Base-by-base conservation (phyloP, 352 stramenopile genomes). In the Phytophthora macrochlamydospora region DNA sequence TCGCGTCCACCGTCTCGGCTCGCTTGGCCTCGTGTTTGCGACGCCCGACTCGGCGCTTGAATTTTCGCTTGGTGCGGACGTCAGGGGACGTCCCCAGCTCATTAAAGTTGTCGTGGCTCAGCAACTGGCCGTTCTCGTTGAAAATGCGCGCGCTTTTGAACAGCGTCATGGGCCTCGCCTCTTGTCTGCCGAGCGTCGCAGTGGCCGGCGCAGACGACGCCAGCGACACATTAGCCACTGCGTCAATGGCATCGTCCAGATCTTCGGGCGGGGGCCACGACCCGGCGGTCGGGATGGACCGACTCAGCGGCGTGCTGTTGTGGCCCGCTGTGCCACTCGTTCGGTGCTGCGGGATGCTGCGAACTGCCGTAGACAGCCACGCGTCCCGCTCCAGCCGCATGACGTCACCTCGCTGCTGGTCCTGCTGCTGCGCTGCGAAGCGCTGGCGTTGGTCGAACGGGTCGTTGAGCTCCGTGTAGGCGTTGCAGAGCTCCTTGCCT, bases 391-490 rank as follows among this genome's bases (percentile, higher is more conserved):
- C 76, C 13, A 72, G 65, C 2, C 76, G 76, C 62, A 78, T 67
- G 48, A 74, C 61, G 32, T 78, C 51, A 7, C 59, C 52, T 5
- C 75, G 73, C 31, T 73, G 63, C 37, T 70, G 59, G 53, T 81
- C 67, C 31, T 76, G 67, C 30, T 24, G 18, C 18, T 24, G 18
- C 18, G 18, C 18, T 24, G 18, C 18, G 69, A 95, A 96, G 37
- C 85, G 85, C 66, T 93, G 75, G 53, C 87, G 82, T 73, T 95
- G 87, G 9, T 91, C 83, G 67, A 97, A 90, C 12, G 98, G 97
- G 83, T 99, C 97, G 65, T 98, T 99, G 35, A 99, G 89, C 80
- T 99, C 98, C 70, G 95, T 98, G 85, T 99, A 99, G 12, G 98
- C 97, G 78, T 99, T 99, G 59, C 96, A 98, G 69, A 99, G 91